A percentile compares a stretch with the other conserved stretches of the same genome.
Conservation (phyloP, 2,329 filamentous ascomycete genomes). For the Dactylellina cionopaga region DNA sequence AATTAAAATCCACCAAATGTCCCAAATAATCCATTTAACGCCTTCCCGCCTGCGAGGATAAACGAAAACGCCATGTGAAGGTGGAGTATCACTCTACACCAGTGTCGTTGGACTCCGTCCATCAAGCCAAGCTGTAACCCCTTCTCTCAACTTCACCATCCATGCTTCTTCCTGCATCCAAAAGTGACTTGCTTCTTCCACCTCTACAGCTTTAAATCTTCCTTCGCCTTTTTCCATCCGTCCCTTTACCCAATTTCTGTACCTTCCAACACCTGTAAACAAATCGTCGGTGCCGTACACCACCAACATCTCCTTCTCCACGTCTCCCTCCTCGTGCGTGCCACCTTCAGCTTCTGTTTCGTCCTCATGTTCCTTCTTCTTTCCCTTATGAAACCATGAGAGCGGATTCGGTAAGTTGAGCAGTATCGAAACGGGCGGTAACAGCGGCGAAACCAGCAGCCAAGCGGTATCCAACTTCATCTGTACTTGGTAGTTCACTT, state of each 20-base stretch:
- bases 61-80: no score
- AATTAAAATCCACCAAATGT: no score
- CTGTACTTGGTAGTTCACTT: constrained; percentile 38
- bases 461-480: constrained; percentile 22
- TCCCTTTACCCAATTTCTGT: constrained; percentile 73
- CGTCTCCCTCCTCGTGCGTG: not conserved
- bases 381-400: constrained; percentile 16
- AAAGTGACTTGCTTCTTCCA: constrained; percentile 68
- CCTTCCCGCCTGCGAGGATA: not conserved
- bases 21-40: not conserved
- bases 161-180: constrained; percentile 67
- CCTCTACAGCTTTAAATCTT: constrained; percentile 62
- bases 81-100: no score
- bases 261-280: constrained; percentile 74
- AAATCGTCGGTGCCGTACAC: constrained; percentile 79
- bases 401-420: constrained; percentile 43
- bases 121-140: constrained; percentile 57
- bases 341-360: constrained; percentile 48
- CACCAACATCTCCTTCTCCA: constrained; percentile 66
- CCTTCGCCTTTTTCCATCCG: constrained; percentile 56
- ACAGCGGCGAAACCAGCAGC: constrained; percentile 51
- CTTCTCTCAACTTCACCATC: constrained; percentile 59
- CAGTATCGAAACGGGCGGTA: constrained; percentile 64
- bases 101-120: not conserved
- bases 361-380: constrained; percentile 44